These are phyloP conservation scores for Torulaspora delbrueckii DNA, from an alignment of 805 yeast species.

Conservation along the genomic window DNA sequence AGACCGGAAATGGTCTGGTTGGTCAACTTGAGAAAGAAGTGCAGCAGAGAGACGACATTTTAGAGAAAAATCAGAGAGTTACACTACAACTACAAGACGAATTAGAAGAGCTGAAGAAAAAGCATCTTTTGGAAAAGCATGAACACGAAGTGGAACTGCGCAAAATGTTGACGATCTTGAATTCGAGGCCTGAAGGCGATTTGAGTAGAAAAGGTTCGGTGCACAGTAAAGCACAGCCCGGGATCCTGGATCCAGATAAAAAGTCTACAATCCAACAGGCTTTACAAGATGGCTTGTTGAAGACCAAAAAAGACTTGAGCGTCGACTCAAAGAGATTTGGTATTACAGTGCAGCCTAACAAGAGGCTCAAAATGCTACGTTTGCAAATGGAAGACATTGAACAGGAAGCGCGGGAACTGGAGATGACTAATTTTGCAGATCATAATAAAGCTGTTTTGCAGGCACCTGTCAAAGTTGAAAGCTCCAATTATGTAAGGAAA, in stretches of 20 bases:
- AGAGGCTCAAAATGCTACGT: slow-evolving; percentile 66
- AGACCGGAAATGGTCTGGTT: slow-evolving; percentile 81
- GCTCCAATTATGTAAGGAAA: slow-evolving; percentile 35
- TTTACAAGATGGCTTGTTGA: slow-evolving; percentile 35
- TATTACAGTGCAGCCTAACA: slow-evolving; percentile 62
- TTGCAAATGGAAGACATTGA: slow-evolving; percentile 83
- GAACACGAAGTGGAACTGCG: slow-evolving; percentile 74
- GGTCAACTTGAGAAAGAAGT: slow-evolving; percentile 61
- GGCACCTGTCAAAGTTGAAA: slow-evolving; percentile 13
- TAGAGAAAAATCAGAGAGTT: slow-evolving; percentile 58
- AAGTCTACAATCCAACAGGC: slow-evolving; percentile 29
- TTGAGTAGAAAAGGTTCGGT: background rate
- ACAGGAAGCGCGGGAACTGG: slow-evolving; percentile 78
- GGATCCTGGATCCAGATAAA: slow-evolving; percentile 27
- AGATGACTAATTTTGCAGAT: slow-evolving; percentile 75
- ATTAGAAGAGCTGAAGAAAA: slow-evolving; percentile 61
- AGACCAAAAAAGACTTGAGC: slow-evolving; percentile 38
- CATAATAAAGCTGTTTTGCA: slow-evolving; percentile 22
- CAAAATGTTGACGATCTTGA: slow-evolving; percentile 60
- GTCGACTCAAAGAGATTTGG: slow-evolving; percentile 38
- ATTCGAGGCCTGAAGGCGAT: slow-evolving; percentile 38
- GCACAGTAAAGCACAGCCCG: slow-evolving; percentile 8
- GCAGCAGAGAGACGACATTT: slow-evolving; percentile 61
- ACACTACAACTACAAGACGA: slow-evolving; percentile 60
- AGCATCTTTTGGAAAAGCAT: slow-evolving; percentile 57